A percentile compares a stretch with the other conserved stretches of the same genome.
Evolutionary conservation across 202 grass and related monocot genomes (phyloP).

Genomic region (Brachypodium distachyon): DNA sequence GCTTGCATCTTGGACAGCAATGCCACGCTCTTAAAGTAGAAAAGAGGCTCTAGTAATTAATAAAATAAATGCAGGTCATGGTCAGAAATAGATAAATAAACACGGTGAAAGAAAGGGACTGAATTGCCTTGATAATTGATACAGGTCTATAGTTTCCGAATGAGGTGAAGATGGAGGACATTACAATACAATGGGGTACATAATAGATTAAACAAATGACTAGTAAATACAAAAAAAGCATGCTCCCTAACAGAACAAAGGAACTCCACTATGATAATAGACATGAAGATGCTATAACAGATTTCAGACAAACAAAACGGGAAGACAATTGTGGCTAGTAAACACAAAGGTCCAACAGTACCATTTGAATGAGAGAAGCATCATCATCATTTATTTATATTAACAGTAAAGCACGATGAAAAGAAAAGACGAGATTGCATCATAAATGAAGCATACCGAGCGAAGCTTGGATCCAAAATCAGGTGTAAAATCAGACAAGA

Average conservation of each 20-base stretch:
- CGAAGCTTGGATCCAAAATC: conserved; percentile 72
- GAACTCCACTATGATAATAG: background rate
- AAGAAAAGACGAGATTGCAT: background rate
- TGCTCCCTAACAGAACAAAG: background rate
- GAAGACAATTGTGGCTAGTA: background rate
- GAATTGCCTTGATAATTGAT: background rate
- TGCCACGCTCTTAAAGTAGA: background rate
- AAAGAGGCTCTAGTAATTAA: background rate
- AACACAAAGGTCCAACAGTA: background rate
- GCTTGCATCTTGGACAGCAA: background rate
- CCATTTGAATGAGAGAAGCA: background rate
- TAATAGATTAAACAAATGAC: background rate
- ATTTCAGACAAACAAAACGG: background rate
- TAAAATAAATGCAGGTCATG: background rate
- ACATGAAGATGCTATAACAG: background rate
- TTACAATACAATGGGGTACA: background rate
- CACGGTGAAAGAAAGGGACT: background rate
- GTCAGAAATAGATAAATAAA: background rate
- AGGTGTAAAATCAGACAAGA: conserved; percentile 83
- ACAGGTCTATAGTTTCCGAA: background rate
- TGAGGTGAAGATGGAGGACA: background rate
- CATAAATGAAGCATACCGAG: conserved; percentile 34
- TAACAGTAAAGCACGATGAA: background rate
- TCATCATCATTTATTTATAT: background rate
- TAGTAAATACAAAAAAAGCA: background rate